These are phyloP conservation scores for Gymnopilus junonius DNA, from an alignment of 768 basidiomycete genomes.

Conservation along the genomic window DNA sequence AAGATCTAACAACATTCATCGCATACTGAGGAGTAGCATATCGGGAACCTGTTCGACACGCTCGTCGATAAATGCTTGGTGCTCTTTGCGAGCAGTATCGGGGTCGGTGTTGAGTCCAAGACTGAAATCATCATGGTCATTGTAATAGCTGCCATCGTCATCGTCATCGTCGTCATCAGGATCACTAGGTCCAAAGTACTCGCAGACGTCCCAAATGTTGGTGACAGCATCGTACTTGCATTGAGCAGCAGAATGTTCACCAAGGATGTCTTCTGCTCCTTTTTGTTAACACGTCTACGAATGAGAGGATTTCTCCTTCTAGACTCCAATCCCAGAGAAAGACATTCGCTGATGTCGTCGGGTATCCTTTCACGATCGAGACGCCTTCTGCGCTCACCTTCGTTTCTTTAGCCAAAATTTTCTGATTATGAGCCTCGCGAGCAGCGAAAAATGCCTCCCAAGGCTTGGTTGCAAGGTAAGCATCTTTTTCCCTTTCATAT, in stretches of 20 bases:
- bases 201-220: slow-evolving; percentile 14
- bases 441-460: slow-evolving; percentile 8
- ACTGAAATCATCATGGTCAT: background rate
- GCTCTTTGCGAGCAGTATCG: background rate
- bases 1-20: background rate
- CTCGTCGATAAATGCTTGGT: background rate
- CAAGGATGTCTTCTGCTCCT: background rate
- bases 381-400: background rate
- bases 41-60: background rate
- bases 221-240: slow-evolving; percentile 1
- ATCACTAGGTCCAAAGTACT: background rate
- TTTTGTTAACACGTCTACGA: background rate
- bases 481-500: background rate
- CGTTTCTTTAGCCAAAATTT: background rate
- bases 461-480: background rate
- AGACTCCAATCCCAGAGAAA: slow-evolving; percentile 14
- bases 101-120: background rate
- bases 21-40: background rate
- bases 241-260: background rate
- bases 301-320: background rate
- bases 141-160: background rate
- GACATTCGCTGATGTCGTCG: background rate
- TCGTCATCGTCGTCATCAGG: background rate
- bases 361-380: background rate
- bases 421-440: background rate